A percentile compares a stretch with the other conserved stretches of the same genome.
Conservation (phyloP, 257 asterid species). For the Paraleonurus japonicus region DNA sequence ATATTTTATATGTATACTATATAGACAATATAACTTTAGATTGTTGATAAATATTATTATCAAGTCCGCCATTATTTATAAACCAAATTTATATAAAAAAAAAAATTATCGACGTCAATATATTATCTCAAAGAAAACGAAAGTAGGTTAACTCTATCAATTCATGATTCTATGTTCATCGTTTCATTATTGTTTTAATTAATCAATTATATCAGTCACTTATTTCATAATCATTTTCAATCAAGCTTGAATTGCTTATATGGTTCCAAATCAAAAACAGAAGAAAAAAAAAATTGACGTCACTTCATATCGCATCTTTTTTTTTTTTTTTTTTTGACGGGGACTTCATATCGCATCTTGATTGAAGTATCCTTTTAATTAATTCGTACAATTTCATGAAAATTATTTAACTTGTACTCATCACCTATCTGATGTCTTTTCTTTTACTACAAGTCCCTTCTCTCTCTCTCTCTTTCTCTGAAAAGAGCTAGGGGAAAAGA, state of each 20-base stretch:
- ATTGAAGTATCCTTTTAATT: not conserved
- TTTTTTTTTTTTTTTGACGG: too few relatives aligned
- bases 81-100: too few relatives aligned
- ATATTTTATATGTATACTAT: too few relatives aligned
- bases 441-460: constrained; percentile 25
- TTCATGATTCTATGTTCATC: too few relatives aligned
- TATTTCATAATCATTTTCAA: not conserved
- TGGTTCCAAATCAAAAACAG: not conserved
- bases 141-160: too few relatives aligned
- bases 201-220: too few relatives aligned
- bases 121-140: too few relatives aligned
- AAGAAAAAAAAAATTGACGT: not conserved
- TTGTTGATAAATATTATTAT: too few relatives aligned
- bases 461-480: not conserved
- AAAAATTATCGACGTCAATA: too few relatives aligned
- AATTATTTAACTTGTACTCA: not conserved
- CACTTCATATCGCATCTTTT: not conserved
- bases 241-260: not conserved
- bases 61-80: too few relatives aligned
- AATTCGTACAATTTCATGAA: not conserved
- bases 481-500: constrained; percentile 1
- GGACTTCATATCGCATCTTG: not conserved
- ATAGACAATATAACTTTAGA: too few relatives aligned
- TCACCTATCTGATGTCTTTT: constrained; percentile 5
- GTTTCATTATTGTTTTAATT: too few relatives aligned